phyloP scores from a whole-genome alignment of 345 rosid genomes.

The Moringa oleifera region DNA sequence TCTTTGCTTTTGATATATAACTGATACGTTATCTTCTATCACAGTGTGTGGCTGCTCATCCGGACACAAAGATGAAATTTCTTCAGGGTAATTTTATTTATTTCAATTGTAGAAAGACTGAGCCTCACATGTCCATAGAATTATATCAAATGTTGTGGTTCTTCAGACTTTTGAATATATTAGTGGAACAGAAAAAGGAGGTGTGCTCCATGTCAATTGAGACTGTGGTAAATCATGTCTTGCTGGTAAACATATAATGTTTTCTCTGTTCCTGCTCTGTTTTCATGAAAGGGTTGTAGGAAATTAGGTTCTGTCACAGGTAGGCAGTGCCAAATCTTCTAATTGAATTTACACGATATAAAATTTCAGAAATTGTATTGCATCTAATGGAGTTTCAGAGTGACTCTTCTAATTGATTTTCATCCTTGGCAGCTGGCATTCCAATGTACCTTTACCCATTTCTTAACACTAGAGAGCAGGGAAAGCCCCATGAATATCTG shows the following conservation, averaged over 20 bases:
- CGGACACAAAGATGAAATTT: constrained; percentile 35
- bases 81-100: constrained; percentile 36
- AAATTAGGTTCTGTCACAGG: no score
- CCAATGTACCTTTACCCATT: constrained; percentile 45
- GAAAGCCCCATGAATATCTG: constrained; percentile 38
- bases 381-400: no score
- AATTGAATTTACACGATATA: no score
- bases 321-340: no score
- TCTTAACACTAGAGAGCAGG: constrained; percentile 26
- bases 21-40: constrained; percentile 1
- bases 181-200: no score
- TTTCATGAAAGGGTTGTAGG: no score
- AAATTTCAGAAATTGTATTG: no score
- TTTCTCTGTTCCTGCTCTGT: no score
- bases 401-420: constrained; percentile 13
- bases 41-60: constrained; percentile 58
- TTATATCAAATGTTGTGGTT: no score
- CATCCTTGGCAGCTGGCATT: constrained; percentile 35
- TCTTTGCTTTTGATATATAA: neutral
- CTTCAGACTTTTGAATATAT: neutral
- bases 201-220: constrained; percentile 2
- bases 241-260: no score
- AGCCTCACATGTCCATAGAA: neutral
- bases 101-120: constrained; percentile 4
- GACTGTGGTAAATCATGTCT: no score